phyloP scores from a whole-genome alignment of 106 monocot genomes.

The Narthecium ossifragum region DNA sequence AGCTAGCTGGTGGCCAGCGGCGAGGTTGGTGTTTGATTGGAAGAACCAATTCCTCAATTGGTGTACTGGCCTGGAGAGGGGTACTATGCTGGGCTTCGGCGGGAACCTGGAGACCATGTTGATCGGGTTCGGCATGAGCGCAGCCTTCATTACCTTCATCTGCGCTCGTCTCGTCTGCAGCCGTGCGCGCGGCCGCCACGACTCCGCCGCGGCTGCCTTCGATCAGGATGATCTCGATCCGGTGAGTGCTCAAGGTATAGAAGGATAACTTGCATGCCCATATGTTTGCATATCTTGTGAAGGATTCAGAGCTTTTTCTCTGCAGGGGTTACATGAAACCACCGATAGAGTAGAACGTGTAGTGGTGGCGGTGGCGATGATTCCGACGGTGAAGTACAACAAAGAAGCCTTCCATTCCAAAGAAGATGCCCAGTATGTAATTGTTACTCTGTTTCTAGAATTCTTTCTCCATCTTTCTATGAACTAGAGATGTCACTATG shows the following conservation, averaged over 20 bases:
- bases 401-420: slow-evolving; percentile 27
- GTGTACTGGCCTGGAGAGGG: too few species aligned
- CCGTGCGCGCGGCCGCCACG: slow-evolving; percentile 41
- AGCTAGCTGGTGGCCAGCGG: too few species aligned
- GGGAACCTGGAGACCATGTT: slow-evolving; percentile 69
- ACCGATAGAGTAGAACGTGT: slow-evolving; percentile 59
- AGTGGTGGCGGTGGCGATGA: slow-evolving; percentile 38
- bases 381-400: slow-evolving; percentile 50
- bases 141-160: slow-evolving; percentile 71
- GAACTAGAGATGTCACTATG: too few species aligned
- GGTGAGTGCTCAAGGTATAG: too few species aligned
- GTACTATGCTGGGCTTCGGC: slow-evolving; percentile 42
- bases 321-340: too few species aligned
- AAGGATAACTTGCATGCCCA: too few species aligned
- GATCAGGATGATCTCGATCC: slow-evolving; percentile 45
- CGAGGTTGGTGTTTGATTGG: too few species aligned
- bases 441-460: too few species aligned
- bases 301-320: too few species aligned
- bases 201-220: slow-evolving; percentile 28
- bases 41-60: too few species aligned
- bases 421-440: slow-evolving; percentile 70
- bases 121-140: slow-evolving; percentile 85
- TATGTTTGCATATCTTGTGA: too few species aligned
- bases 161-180: slow-evolving; percentile 74
- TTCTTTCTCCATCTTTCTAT: too few species aligned